Evolutionary conservation across 345 rosid species (phyloP).

Genomic region (Gossypium mustelinum): DNA sequence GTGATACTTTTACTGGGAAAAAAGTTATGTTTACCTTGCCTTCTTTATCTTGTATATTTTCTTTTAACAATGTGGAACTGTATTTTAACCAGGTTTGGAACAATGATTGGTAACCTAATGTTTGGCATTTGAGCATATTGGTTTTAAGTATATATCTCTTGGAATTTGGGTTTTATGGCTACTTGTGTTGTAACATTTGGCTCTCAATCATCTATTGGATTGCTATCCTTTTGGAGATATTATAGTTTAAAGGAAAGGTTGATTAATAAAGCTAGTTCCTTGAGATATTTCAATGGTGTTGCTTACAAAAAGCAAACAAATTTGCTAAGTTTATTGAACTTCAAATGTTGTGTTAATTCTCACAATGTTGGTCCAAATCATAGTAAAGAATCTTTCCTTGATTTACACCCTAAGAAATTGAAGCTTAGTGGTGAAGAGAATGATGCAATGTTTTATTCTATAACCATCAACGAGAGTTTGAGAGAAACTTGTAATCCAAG

Average conservation of each 20-base stretch:
- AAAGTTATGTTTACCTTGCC: neutral
- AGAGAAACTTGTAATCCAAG: constrained; percentile 37
- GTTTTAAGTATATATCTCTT: too few relatives aligned
- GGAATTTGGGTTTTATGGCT: constrained; percentile 9
- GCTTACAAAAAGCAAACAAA: constrained; percentile 26
- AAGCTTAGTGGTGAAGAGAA: constrained; percentile 66
- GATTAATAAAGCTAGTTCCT: constrained; percentile 31
- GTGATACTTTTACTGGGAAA: too few relatives aligned
- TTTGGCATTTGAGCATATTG: neutral
- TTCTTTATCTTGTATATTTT: neutral
- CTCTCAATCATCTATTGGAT: neutral
- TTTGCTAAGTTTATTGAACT: constrained; percentile 22
- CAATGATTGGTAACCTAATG: too few relatives aligned
- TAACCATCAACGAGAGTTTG: constrained; percentile 35
- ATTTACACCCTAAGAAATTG: constrained; percentile 67
- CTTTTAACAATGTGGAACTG: too few relatives aligned
- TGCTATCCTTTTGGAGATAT: neutral
- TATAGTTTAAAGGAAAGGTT: neutral
- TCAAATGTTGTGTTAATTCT: constrained; percentile 41
- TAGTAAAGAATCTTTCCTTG: constrained; percentile 70
- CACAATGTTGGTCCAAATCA: constrained; percentile 48
- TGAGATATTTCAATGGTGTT: constrained; percentile 32
- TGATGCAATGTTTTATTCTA: constrained; percentile 34
- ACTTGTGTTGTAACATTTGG: constrained; percentile 9
- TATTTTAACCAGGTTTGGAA: constrained; percentile 4